Evolutionary conservation across 345 rosid genomes (phyloP), one percentile per base, ranked within the genome.

Genomic region (Moringa oleifera): DNA sequence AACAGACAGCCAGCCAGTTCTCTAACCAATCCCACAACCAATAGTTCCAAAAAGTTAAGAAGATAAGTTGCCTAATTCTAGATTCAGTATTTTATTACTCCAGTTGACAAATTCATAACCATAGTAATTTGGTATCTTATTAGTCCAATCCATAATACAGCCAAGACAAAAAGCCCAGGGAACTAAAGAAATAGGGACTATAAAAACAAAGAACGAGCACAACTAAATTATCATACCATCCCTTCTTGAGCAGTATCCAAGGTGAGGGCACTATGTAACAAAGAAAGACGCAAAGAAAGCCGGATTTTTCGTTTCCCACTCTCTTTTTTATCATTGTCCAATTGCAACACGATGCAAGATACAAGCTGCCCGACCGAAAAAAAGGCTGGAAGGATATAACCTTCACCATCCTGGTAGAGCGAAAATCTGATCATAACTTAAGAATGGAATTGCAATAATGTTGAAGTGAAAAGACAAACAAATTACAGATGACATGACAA

Each of bases 231-330:
- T 55, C 90, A 68, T 85, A 94, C 99, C 99, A 90, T 94, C 67
- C 96, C 96, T 58, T 79, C 89, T 71, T 94, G 96, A 70, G 88
- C 47, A 73, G 85, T 69, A 67, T 90, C 97, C 63, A 88, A 71
- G 53, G 84, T 74, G 68, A 85, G 82, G 58, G 89, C 87, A 64
- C 82, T 85, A 61, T 90, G 90, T 79, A 90, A 64, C 67, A 82
- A 69, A 58, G 97, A 90, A 64, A 94, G 95, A 36, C 80, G 85
- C 83, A 88, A 71, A 57, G 97, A 90, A 76, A 94, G 97, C 92
- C 92, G 83, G 52, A 90, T 85, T 73, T 81, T 94, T 67, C 85
- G 75, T 75, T 82, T 88, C 31, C 89, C 83, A 20, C 62, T 83
- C 69, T 90, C 97, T 67, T 82, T 93, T 61, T 73, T 88, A 74